phyloP scores from a whole-genome alignment of 306 rosid species.

The Vicia faba region DNA sequence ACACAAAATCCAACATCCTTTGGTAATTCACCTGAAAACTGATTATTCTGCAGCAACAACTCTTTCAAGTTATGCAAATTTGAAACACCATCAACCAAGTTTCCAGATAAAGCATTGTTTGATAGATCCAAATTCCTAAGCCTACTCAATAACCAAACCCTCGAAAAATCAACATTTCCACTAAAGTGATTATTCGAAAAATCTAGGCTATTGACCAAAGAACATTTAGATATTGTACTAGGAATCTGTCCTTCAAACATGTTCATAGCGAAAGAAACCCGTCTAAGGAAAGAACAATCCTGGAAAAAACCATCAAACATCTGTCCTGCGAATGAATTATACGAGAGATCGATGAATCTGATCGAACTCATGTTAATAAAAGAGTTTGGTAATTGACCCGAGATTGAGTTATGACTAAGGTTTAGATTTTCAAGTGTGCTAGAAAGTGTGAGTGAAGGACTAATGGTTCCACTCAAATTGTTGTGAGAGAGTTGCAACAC shows the following conservation, averaged over 20 bases:
- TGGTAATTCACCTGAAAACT: slow-evolving; percentile 73
- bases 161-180: slow-evolving; percentile 56
- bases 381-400: slow-evolving; percentile 57
- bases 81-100: slow-evolving; percentile 64
- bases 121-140: slow-evolving; percentile 81
- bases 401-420: slow-evolving; percentile 66
- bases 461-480: slow-evolving; percentile 56
- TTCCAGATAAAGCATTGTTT: slow-evolving; percentile 63
- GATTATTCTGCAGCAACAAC: slow-evolving; percentile 54
- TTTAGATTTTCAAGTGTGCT: slow-evolving; percentile 51
- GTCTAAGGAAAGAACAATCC: slow-evolving; percentile 52
- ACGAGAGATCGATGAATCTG: slow-evolving; percentile 68
- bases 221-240: slow-evolving; percentile 54
- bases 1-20: slow-evolving; percentile 69
- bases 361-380: slow-evolving; percentile 57
- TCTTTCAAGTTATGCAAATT: slow-evolving; percentile 68
- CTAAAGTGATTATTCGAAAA: slow-evolving; percentile 64
- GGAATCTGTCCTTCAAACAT: slow-evolving; percentile 71
- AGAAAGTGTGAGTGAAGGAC: slow-evolving; percentile 61
- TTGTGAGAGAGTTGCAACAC: slow-evolving; percentile 70
- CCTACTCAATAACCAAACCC: slow-evolving; percentile 65
- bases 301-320: slow-evolving; percentile 55
- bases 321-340: slow-evolving; percentile 65
- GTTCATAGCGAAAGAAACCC: slow-evolving; percentile 63
- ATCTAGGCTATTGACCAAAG: slow-evolving; percentile 59